phyloP scores from a whole-genome alignment of 305 asterid species.

The Coffea humblotiana region DNA sequence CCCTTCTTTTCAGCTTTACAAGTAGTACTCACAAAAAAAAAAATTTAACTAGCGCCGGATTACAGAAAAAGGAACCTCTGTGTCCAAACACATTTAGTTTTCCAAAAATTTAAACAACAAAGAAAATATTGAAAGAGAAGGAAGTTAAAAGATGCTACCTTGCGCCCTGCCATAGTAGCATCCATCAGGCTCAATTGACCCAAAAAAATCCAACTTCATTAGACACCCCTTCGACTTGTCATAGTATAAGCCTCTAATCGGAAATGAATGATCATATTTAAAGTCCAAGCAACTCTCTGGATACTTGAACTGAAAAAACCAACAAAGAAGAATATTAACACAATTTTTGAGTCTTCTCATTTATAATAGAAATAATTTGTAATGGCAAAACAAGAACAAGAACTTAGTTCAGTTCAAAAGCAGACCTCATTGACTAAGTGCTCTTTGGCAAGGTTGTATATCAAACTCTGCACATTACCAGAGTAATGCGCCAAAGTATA shows the following conservation, averaged over 20 bases:
- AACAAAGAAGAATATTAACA: neutral
- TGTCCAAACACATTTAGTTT: neutral
- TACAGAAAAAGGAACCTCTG: neutral
- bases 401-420: constrained; percentile 10
- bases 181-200: constrained; percentile 94
- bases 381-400: neutral
- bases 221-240: constrained; percentile 93
- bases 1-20: neutral
- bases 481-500: constrained; percentile 97
- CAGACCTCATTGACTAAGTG: constrained; percentile 92
- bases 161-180: constrained; percentile 94
- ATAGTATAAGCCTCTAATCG: constrained; percentile 89
- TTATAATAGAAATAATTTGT: neutral
- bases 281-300: constrained; percentile 81
- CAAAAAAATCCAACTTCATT: constrained; percentile 92
- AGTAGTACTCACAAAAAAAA: too few species aligned
- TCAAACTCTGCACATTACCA: constrained; percentile 74
- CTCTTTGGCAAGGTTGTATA: constrained; percentile 87
- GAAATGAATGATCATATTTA: constrained; percentile 83
- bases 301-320: constrained; percentile 68
- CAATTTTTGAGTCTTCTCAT: neutral
- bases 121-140: constrained; percentile 12
- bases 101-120: constrained; percentile 8
- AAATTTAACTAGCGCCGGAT: too few species aligned
- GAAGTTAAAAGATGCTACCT: constrained; percentile 44